Conservation (phyloP, 2,329 filamentous ascomycete species). For the Ceratocystis cubensis region DNA sequence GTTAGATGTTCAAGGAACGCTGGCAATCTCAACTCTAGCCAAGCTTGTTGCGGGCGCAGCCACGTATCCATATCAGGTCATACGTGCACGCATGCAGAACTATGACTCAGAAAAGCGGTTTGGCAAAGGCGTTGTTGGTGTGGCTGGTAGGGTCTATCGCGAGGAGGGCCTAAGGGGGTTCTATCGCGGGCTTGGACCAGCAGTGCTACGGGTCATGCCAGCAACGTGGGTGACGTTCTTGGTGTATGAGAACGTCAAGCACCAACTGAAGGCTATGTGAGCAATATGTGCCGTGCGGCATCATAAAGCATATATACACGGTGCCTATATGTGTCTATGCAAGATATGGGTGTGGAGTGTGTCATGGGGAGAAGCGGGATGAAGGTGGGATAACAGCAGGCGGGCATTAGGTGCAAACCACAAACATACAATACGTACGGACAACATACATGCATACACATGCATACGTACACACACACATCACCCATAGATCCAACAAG, state of each 20-base stretch:
- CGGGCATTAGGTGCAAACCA: no score
- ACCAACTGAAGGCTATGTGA: conserved; percentile 41
- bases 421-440: no score
- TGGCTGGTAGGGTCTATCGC: conserved; percentile 58
- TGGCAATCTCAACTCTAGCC: conserved; percentile 65
- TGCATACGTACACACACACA: no score
- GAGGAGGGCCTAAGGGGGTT: conserved; percentile 74
- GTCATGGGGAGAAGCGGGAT: neutral
- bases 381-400: no score
- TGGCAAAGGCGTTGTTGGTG: conserved; percentile 56
- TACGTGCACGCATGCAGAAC: conserved; percentile 77
- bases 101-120: conserved; percentile 70
- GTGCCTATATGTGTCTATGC: no score
- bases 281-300: neutral
- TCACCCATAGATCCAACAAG: no score
- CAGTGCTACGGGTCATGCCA: conserved; percentile 79
- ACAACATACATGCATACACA: no score
- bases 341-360: neutral
- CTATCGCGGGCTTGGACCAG: conserved; percentile 82
- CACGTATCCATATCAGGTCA: conserved; percentile 91
- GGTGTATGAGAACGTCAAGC: conserved; percentile 88
- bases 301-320: no score
- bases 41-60: conserved; percentile 82
- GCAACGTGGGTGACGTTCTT: conserved; percentile 94
- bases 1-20: conserved; percentile 53